Percentiles rank a stretch among this genome's conserved stretches.
Conservation (phyloP, 2,329 filamentous ascomycete species). For the Penicillium sumatraense region DNA sequence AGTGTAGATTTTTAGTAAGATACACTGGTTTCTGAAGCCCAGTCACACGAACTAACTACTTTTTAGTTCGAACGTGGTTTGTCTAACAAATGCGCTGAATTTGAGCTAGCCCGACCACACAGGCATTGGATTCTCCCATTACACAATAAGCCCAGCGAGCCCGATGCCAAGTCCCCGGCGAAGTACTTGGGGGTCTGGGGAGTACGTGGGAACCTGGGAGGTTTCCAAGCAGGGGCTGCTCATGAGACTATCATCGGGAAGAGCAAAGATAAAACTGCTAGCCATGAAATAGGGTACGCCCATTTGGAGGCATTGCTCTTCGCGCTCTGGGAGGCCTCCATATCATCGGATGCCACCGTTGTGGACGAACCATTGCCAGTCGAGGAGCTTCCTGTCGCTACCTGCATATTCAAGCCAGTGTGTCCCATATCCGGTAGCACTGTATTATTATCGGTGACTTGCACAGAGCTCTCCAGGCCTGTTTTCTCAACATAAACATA, state of each 20-base stretch:
- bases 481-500: conserved; percentile 73
- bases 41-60: too few relatives aligned
- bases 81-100: too few relatives aligned
- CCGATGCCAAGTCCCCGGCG: too few relatives aligned
- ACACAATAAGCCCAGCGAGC: too few relatives aligned
- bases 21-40: too few relatives aligned
- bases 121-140: too few relatives aligned
- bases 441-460: conserved; percentile 74
- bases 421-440: conserved; percentile 78
- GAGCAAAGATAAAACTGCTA: neutral
- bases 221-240: neutral
- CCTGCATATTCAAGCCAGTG: conserved; percentile 79
- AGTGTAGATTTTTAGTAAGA: too few relatives aligned
- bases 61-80: too few relatives aligned
- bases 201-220: neutral
- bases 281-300: neutral
- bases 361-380: neutral
- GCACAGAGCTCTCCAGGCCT: conserved; percentile 76
- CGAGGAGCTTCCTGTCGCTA: conserved; percentile 3
- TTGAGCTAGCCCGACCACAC: too few relatives aligned
- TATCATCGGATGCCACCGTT: neutral
- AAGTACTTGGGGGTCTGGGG: too few relatives aligned
- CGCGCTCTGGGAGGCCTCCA: neutral
- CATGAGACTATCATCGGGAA: neutral
- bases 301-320: neutral